phyloP scores from a whole-genome alignment of 306 rosid genomes.

The Vigna unguiculata region DNA sequence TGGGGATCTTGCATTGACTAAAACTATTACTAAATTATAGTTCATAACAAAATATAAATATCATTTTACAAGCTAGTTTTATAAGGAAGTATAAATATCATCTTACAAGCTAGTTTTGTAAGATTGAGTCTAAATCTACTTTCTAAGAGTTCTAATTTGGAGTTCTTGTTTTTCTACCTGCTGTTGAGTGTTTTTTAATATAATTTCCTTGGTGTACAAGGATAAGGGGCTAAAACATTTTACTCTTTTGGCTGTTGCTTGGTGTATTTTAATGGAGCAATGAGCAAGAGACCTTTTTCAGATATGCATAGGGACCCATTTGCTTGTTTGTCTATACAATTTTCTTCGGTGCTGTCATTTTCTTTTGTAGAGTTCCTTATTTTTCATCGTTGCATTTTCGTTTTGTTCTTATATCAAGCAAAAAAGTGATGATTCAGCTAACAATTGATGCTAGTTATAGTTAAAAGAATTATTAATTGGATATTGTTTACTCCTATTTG shows the following conservation, averaged over 20 bases:
- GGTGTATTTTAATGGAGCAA: constrained; percentile 1
- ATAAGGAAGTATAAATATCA: too few species aligned
- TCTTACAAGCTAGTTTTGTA: too few species aligned
- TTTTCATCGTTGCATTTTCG: too few species aligned
- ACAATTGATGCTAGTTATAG: background rate
- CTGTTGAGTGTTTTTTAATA: background rate
- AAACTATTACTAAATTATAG: too few species aligned
- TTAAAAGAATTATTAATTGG: constrained; percentile 34
- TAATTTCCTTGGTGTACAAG: background rate
- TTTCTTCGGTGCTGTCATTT: too few species aligned
- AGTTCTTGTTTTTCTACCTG: constrained; percentile 3
- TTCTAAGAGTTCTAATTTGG: background rate
- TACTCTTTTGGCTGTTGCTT: background rate
- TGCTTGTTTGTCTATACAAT: background rate
- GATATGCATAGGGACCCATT: background rate
- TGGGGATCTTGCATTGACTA: too few species aligned
- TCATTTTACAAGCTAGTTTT: too few species aligned
- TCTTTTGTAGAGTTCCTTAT: too few species aligned
- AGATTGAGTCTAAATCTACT: too few species aligned
- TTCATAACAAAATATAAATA: too few species aligned
- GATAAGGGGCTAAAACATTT: background rate
- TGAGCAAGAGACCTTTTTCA: background rate
- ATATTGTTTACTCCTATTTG: constrained; percentile 20
- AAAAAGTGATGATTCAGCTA: too few species aligned
- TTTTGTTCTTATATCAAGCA: too few species aligned